Conservation (phyloP, 192 early-diverging fungal genomes). For the Entophlyctis helioformis region DNA sequence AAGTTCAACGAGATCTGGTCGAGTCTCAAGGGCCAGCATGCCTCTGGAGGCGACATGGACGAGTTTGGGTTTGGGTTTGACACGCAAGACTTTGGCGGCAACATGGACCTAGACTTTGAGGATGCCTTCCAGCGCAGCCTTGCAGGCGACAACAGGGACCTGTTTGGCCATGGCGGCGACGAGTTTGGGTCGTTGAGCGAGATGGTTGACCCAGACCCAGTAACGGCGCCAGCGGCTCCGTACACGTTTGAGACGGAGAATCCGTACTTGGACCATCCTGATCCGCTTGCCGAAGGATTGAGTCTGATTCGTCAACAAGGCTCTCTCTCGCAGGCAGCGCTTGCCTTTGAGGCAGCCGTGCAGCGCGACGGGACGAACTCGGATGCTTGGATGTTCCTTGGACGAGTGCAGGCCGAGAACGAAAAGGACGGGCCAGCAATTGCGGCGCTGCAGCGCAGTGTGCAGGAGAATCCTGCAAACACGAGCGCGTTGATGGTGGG, state of each 20-base stretch:
- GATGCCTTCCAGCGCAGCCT: no score
- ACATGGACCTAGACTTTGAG: no score
- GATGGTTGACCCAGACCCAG: no score
- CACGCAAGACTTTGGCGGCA: no score
- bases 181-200: conserved; percentile 14
- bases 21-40: no score
- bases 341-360: conserved; percentile 82
- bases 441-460: conserved; percentile 71
- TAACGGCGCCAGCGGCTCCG: no score
- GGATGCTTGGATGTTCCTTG: conserved; percentile 72
- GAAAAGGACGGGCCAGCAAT: conserved; percentile 89
- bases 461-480: conserved; percentile 56
- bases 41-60: no score
- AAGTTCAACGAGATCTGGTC: no score
- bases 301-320: conserved; percentile 23
- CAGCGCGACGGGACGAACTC: conserved; percentile 70
- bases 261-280: conserved; percentile 49
- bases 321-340: conserved; percentile 73
- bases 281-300: conserved; percentile 12
- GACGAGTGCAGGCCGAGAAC: conserved; percentile 89
- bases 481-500: conserved; percentile 76
- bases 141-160: no score
- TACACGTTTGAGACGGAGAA: conserved; percentile 72
- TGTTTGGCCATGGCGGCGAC: no score
- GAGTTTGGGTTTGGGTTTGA: no score